Percentiles rank a stretch among this genome's conserved stretches.
These are phyloP conservation scores for Moesziomyces aphidis DNA, from an alignment of 1,284 basidiomycete genomes.

Conservation along the genomic window DNA sequence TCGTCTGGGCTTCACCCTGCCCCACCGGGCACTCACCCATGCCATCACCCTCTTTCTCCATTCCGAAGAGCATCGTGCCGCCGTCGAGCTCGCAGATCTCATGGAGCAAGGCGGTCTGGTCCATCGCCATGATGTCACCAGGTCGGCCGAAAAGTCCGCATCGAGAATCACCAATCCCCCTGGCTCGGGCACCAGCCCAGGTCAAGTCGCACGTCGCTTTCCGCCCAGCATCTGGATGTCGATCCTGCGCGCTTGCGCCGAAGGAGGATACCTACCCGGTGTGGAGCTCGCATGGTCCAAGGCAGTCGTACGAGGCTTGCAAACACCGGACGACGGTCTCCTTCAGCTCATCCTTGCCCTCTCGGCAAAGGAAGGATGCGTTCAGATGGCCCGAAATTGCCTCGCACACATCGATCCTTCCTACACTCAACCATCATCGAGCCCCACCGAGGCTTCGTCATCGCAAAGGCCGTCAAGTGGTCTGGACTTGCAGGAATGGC, in stretches of 20 bases:
- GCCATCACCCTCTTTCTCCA: constrained; percentile 33
- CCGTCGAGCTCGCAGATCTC: constrained; percentile 44
- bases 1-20: constrained; percentile 18
- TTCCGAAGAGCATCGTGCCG: constrained; percentile 42
- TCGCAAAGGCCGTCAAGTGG: not conserved
- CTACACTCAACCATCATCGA: not conserved
- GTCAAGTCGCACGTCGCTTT: constrained; percentile 24
- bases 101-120: constrained; percentile 34
- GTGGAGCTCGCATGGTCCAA: constrained; percentile 54
- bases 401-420: constrained; percentile 22
- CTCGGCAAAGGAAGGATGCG: constrained; percentile 47
- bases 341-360: constrained; percentile 35
- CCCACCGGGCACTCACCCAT: constrained; percentile 16
- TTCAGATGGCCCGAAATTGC: constrained; percentile 27
- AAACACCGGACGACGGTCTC: constrained; percentile 52
- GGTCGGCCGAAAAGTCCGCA: not conserved
- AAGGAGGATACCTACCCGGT: constrained; percentile 46
- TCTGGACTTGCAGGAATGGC: constrained; percentile 45
- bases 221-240: constrained; percentile 54
- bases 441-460: not conserved
- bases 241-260: constrained; percentile 50
- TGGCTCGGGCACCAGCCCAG: constrained; percentile 7
- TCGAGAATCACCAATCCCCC: not conserved
- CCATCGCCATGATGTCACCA: constrained; percentile 3
- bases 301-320: constrained; percentile 22